phyloP scores from a whole-genome alignment of 805 yeast genomes.

The Metschnikowia similis region DNA sequence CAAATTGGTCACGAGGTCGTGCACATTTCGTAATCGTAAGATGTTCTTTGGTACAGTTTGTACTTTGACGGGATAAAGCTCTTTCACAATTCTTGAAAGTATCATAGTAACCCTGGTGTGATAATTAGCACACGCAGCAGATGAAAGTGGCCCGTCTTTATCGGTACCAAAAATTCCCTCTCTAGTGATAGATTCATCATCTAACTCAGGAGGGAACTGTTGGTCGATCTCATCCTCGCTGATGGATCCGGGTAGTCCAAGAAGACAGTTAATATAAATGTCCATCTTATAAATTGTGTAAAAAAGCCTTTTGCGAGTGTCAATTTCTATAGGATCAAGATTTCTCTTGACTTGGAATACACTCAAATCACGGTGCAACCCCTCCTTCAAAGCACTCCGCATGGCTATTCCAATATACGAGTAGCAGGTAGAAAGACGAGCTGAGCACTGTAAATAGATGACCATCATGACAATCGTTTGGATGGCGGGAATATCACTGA shows the following conservation, averaged over 20 bases:
- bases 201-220: conserved; percentile 77
- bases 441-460: conserved; percentile 81
- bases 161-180: conserved; percentile 48
- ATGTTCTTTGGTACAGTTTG: conserved; percentile 14
- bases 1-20: conserved; percentile 50
- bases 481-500: conserved; percentile 74
- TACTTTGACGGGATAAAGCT: conserved; percentile 69
- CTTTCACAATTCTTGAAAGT: conserved; percentile 64
- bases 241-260: conserved; percentile 79
- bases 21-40: conserved; percentile 28
- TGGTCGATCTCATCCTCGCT: conserved; percentile 81
- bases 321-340: conserved; percentile 72
- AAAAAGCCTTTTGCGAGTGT: conserved; percentile 77
- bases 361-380: conserved; percentile 68
- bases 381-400: conserved; percentile 76
- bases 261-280: conserved; percentile 77
- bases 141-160: conserved; percentile 53
- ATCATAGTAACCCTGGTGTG: conserved; percentile 75
- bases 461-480: conserved; percentile 86
- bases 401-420: conserved; percentile 86
- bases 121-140: conserved; percentile 77
- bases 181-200: conserved; percentile 79
- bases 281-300: conserved; percentile 92
- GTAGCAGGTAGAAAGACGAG: conserved; percentile 80
- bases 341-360: conserved; percentile 47